Evolutionary conservation across 2,329 filamentous ascomycete genomes (phyloP).

Genomic region (Ceratocystis albifundus): DNA sequence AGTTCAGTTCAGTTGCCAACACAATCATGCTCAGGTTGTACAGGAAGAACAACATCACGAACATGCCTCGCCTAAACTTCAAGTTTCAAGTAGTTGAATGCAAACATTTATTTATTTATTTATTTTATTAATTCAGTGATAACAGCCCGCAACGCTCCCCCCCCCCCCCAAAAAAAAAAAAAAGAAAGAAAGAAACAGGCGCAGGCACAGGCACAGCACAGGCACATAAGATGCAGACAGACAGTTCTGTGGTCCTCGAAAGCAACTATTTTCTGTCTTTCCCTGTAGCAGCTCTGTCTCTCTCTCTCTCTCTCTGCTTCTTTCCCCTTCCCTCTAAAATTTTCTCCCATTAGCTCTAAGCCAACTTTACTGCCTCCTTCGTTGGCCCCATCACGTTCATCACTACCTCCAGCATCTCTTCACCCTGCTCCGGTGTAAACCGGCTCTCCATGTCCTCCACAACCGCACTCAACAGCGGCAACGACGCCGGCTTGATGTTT

Average conservation of each 20-base stretch:
- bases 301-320: too few relatives aligned
- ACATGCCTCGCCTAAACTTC: neutral
- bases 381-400: conserved; percentile 44
- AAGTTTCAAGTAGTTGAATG: neutral
- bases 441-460: conserved; percentile 54
- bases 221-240: too few relatives aligned
- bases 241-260: too few relatives aligned
- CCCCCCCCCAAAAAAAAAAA: too few relatives aligned
- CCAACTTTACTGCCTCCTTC: conserved; percentile 28
- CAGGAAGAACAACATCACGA: neutral
- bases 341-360: conserved; percentile 26
- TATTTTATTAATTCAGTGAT: neutral
- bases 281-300: too few relatives aligned
- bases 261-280: too few relatives aligned
- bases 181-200: too few relatives aligned
- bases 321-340: too few relatives aligned
- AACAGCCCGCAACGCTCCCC: too few relatives aligned
- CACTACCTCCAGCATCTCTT: conserved; percentile 46
- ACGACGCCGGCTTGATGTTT: conserved; percentile 50
- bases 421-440: conserved; percentile 48
- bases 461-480: conserved; percentile 48
- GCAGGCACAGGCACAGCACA: too few relatives aligned
- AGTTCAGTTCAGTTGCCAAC: neutral
- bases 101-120: neutral
- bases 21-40: neutral